These are phyloP conservation scores for Cerrena zonata DNA, from an alignment of 1,284 basidiomycete species.

Conservation along the genomic window DNA sequence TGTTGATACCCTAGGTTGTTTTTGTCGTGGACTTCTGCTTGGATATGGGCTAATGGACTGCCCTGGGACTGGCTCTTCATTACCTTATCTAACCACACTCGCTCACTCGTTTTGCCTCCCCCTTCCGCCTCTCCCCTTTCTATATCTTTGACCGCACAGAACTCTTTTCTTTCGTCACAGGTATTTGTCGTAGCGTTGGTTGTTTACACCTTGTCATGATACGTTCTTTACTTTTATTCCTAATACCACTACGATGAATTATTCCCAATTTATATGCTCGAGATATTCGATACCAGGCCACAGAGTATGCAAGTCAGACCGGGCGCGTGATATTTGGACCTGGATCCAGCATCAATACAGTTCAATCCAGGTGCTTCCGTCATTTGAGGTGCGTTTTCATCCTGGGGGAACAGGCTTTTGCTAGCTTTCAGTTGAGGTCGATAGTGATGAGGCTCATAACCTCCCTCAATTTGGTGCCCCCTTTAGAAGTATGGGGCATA, in stretches of 20 bases:
- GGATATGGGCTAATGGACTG: not conserved
- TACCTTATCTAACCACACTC: not conserved
- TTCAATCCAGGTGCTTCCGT: too few species aligned
- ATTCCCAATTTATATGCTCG: too few species aligned
- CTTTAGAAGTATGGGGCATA: too few species aligned
- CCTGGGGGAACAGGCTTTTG: too few species aligned
- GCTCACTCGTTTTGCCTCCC: not conserved
- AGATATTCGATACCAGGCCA: not conserved
- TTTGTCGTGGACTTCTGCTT: not conserved
- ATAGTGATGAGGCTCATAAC: too few species aligned
- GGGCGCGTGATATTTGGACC: too few species aligned
- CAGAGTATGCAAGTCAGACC: not conserved
- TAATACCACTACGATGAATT: not conserved
- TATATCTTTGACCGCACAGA: not conserved
- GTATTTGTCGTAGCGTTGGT: not conserved
- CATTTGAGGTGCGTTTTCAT: too few species aligned
- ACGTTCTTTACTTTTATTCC: not conserved
- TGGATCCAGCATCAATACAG: too few species aligned
- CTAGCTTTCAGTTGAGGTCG: too few species aligned
- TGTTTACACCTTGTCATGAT: not conserved
- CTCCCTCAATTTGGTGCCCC: too few species aligned
- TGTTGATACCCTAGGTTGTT: slow-evolving; percentile 1
- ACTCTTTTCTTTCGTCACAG: not conserved
- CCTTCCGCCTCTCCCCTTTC: not conserved
- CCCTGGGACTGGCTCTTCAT: not conserved